Evolutionary conservation across 176 grass and related monocot genomes (phyloP), one percentile per base, ranked within the genome.

Genomic region (Zoysia pacifica): DNA sequence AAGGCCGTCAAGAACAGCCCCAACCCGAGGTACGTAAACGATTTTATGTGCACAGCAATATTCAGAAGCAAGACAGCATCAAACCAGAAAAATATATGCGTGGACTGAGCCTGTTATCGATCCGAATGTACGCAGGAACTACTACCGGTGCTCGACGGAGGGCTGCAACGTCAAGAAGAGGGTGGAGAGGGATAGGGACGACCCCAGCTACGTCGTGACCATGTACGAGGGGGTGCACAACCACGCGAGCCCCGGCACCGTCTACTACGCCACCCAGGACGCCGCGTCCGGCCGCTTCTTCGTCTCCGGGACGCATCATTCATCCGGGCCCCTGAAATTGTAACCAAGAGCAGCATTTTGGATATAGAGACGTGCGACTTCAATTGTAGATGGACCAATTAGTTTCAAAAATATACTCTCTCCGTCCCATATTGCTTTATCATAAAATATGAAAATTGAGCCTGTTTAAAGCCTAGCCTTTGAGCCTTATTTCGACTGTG

Each of bases 101-200:
- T 56, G 54, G 15, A n/a, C 54, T 58, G 62, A 62, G 55, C 41
- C n/a, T 19, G 53, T 0, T 10, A 43, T 16, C 49, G 36, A 20
- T 28, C 35, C n/a, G 16, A 3, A 3, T 19, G 16, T 2, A 3
- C 53, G 10, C 85, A 98, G 95, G 84, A 94, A 98, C 86, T 98
- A 98, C 11, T 98, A 93, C n/a, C 76, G 91, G 45, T 98, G 95
- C 82, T 94, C 95, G 1, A 94, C 87, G 4, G 92, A 98, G 71
- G 92, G 95, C 12, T 94, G 95, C 81, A 75, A 10, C 19, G 92
- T 98, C 83, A 98, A 98, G 92, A 98, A 98, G 86, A 93, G 92
- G 80, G 90, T 94, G 16, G 88, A 98, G 84, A 87, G 95, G 69
- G 92, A 94, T 5, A 87, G 20, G 59, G 88, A 98, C 16, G 90